These are phyloP conservation scores for Berberis vulgaris DNA, from an alignment of 164 flowering plant genomes.

Conservation along the genomic window DNA sequence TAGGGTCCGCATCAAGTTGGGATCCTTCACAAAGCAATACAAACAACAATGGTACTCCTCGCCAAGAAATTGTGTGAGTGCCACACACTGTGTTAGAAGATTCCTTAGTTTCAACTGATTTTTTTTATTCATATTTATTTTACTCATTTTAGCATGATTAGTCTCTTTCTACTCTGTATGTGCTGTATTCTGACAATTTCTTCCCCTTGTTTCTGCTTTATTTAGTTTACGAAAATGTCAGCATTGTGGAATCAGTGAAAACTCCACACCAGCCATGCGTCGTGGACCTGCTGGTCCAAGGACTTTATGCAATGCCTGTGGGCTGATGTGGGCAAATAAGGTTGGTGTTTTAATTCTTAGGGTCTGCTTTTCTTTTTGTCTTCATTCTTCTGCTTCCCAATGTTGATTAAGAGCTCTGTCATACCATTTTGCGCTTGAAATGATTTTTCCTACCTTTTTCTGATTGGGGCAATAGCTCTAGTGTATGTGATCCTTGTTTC, in stretches of 20 bases:
- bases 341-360: conserved; percentile 11
- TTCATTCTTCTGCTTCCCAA: not conserved
- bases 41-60: conserved; percentile 18
- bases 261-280: conserved; percentile 57
- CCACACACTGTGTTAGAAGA: not conserved
- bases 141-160: not conserved
- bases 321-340: conserved; percentile 68
- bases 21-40: conserved; percentile 18
- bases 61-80: conserved; percentile 29
- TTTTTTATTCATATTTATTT: not conserved
- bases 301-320: conserved; percentile 68
- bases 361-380: not conserved
- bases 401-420: not conserved
- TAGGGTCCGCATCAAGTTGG: conserved; percentile 14
- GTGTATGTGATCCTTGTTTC: too few relatives aligned
- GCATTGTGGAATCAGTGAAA: conserved; percentile 51
- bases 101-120: not conserved
- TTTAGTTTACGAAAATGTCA: conserved; percentile 32
- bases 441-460: too few relatives aligned
- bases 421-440: too few relatives aligned
- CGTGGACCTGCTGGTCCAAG: conserved; percentile 68
- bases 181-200: not conserved
- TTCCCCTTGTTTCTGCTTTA: not conserved
- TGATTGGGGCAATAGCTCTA: too few relatives aligned
- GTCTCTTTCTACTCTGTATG: not conserved